A percentile compares a stretch with the other conserved stretches of the same genome.
Conservation (phyloP, 805 yeast species). For the Yarrowia hollandica region DNA sequence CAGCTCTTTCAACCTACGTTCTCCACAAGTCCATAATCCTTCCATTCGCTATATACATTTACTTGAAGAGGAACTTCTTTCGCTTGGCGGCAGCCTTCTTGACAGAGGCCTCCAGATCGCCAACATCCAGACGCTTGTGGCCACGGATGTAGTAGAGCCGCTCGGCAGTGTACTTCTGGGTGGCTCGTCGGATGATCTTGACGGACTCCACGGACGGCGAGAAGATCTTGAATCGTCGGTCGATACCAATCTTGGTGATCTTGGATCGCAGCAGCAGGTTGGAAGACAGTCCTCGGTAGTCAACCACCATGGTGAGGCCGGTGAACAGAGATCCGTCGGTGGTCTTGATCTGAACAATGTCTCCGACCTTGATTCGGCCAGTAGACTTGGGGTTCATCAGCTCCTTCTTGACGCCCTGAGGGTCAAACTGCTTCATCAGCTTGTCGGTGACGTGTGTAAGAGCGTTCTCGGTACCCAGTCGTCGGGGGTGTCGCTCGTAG, state of each 20-base stretch:
- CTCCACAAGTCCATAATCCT: neutral
- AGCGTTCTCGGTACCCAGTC: conserved; percentile 41
- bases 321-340: conserved; percentile 58
- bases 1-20: too few relatives aligned
- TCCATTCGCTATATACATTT: conserved; percentile 29
- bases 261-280: conserved; percentile 81
- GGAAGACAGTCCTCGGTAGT: conserved; percentile 69
- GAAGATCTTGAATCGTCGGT: conserved; percentile 74
- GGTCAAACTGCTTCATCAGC: conserved; percentile 63
- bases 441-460: conserved; percentile 51
- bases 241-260: conserved; percentile 80
- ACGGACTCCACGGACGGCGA: conserved; percentile 75
- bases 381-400: conserved; percentile 51
- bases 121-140: conserved; percentile 44
- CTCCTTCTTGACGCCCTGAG: conserved; percentile 63
- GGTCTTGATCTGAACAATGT: conserved; percentile 73
- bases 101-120: conserved; percentile 38
- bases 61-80: conserved; percentile 28
- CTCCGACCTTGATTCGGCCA: conserved; percentile 71
- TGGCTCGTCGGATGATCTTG: conserved; percentile 75
- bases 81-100: conserved; percentile 35
- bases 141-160: conserved; percentile 89
- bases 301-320: conserved; percentile 78
- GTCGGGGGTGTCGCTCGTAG: conserved; percentile 41
- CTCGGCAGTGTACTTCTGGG: conserved; percentile 69